phyloP scores from a whole-genome alignment of 2,329 filamentous ascomycete genomes.

The Colletotrichum sp. region DNA sequence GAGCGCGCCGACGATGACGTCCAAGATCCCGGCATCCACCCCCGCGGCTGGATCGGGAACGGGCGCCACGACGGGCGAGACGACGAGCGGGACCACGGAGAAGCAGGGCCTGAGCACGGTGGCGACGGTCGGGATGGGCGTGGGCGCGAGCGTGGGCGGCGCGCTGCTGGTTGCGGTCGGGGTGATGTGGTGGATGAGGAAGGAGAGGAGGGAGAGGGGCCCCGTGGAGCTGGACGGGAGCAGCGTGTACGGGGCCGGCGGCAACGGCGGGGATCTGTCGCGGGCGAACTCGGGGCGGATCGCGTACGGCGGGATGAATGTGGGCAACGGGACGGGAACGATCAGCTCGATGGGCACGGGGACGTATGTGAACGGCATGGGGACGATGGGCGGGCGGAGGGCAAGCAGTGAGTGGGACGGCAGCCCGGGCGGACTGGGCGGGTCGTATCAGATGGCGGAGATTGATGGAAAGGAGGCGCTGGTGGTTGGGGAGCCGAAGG shows the following conservation, averaged over 20 bases:
- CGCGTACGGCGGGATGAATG: constrained; percentile 2
- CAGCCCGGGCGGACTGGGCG: neutral
- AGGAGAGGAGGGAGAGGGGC: neutral
- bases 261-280: neutral
- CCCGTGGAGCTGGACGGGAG: neutral
- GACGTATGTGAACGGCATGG: neutral
- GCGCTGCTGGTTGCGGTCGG: constrained; percentile 8
- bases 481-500: neutral
- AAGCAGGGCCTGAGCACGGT: neutral
- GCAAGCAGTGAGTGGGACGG: constrained; percentile 9
- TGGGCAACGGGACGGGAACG: neutral
- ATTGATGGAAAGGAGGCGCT: constrained; percentile 17
- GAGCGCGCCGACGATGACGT: neutral
- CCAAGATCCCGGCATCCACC: neutral
- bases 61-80: neutral
- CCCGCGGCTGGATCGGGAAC: neutral
- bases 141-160: constrained; percentile 9
- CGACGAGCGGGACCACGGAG: neutral
- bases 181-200: constrained; percentile 12
- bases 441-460: constrained; percentile 12
- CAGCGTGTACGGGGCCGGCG: neutral
- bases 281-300: neutral
- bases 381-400: neutral
- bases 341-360: constrained; percentile 17
- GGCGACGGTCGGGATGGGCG: constrained; percentile 7